Base-by-base conservation (phyloP, 768 basidiomycete species). In the Wakefieldia striispora region DNA sequence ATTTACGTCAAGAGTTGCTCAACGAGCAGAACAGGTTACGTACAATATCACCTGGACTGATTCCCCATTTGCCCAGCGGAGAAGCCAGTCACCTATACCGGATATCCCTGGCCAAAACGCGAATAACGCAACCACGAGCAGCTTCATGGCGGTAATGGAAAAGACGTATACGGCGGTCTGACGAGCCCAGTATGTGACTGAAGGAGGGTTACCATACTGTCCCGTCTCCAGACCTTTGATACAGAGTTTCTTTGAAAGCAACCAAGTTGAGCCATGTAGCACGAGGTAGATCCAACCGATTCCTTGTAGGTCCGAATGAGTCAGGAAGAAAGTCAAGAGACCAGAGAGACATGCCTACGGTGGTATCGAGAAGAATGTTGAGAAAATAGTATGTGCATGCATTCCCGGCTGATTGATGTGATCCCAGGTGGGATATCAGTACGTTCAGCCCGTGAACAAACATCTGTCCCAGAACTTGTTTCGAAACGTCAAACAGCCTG, bases 301-400 rank as follows among this genome's bases (percentile, higher is more conserved):
- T 51, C 95, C 93, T 56, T 42, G 31, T 17, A n/a, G 40, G n/a
- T 16, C 39, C 29, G 20, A 47, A 17, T 29, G 44, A 12, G 42
- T 57, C 43, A 64, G 42, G 37, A 44, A 35, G 10, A 21, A 21
- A 17, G n/a, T 41, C 12, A 40, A 34, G 31, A 17, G 44, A 23
- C 12, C 20, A 60, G 1, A 7, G n/a, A 27, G 8, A 43, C 84
- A 62, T 55, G 89, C 93, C 95, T 47, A 95, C 75, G 0, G 62
- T 68, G 23, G 67, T 70, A 69, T 98, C 95, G 49, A 97, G 73
- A 23, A 95, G 73, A 42, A 98, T 87, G 60, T 97, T 94, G 38
- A 97, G 81, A 64, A 97, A 95, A 69, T 97, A 97, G 56, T 82
- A 82, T 23, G 88, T 85, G 57, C 95, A 98, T 5, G 95, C 92